Conservation (phyloP, 805 yeast genomes). For the Zygoascus tannicola region DNA sequence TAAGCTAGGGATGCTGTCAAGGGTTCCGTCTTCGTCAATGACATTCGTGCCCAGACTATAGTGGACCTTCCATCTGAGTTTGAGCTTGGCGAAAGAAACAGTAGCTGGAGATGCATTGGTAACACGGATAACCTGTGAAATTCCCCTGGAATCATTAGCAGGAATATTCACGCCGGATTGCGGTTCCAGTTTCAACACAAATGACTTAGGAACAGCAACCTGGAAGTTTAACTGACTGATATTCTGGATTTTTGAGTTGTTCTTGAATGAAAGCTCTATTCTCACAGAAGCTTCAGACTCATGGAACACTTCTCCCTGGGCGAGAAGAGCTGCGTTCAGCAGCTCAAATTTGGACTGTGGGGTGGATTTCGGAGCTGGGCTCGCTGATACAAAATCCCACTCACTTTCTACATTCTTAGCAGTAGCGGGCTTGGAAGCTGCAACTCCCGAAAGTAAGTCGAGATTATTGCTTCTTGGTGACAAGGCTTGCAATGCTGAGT, state of each 20-base stretch:
- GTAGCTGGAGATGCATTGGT: constrained; percentile 13
- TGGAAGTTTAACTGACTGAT: constrained; percentile 47
- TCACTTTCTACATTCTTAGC: neutral
- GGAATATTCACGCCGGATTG: constrained; percentile 49
- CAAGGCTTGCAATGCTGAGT: constrained; percentile 4
- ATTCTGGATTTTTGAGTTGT: constrained; percentile 30
- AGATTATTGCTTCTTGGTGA: constrained; percentile 2
- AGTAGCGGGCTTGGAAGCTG: neutral
- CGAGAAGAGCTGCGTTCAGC: constrained; percentile 39
- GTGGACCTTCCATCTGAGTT: constrained; percentile 67
- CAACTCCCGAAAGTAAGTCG: neutral
- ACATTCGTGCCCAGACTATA: constrained; percentile 41
- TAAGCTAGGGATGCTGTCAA: constrained; percentile 17
- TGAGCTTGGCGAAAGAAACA: constrained; percentile 31
- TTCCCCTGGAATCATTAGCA: constrained; percentile 39
- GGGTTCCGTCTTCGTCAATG: constrained; percentile 51
- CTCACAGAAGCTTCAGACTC: constrained; percentile 31
- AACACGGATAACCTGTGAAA: constrained; percentile 43
- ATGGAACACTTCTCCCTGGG: constrained; percentile 38
- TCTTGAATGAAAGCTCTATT: constrained; percentile 45
- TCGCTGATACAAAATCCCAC: constrained; percentile 9
- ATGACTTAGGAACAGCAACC: constrained; percentile 62
- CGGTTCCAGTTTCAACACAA: constrained; percentile 49
- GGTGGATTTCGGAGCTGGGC: constrained; percentile 7
- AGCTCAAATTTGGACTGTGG: constrained; percentile 25